Base-by-base conservation (phyloP, 148 eudicot species). In the Nepenthes mirabilis region DNA sequence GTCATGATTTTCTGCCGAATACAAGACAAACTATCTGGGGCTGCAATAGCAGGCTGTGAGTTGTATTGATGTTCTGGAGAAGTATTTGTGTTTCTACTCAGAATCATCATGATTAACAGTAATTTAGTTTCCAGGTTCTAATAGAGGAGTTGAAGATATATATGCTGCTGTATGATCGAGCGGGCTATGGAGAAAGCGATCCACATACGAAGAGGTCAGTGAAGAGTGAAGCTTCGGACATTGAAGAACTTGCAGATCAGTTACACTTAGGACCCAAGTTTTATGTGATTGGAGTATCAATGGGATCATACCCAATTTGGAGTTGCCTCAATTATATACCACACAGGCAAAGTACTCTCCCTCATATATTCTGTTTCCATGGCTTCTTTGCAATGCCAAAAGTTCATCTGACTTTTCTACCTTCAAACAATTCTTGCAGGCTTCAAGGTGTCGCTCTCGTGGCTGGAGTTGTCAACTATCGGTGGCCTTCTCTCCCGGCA, bases 101-200 rank as follows among this genome's bases (percentile, higher is more conserved):
- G 52, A 49, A 49, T 6, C 52, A 49, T 12, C 13, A 2, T 49
- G 52, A 49, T 11, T 49, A 5, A 49, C 45, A 40, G 45, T 40
- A 0, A 14, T 53, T 54, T 32, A 11, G 13, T 54, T 57, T 66
- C 40, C 77, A 84, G 95, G 85, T 79, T 70, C 66, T 87, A 47
- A 50, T 75, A 2, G 79, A 84, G 40, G 85, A 84, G 66, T 65
- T 78, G 33, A 64, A 68, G 59, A 59, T 90, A 56, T 82, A 84
- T 69, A 55, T 86, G 5, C 57, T 90, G 34, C 65, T 66, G 55
- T 90, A 62, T 59, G 97, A 90, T 57, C 74, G 95, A 74, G 79
- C 95, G 33, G 97, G 97, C 34, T 90, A 90, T 70, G 95, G 91
- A 54, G 97, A 90, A 62, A 90, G 97, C 57, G 95, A 86, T 72